A percentile compares a stretch with the other conserved stretches of the same genome.
Conservation (phyloP, 495 filamentous ascomycete species). For the Clavariopsis aquatica region DNA sequence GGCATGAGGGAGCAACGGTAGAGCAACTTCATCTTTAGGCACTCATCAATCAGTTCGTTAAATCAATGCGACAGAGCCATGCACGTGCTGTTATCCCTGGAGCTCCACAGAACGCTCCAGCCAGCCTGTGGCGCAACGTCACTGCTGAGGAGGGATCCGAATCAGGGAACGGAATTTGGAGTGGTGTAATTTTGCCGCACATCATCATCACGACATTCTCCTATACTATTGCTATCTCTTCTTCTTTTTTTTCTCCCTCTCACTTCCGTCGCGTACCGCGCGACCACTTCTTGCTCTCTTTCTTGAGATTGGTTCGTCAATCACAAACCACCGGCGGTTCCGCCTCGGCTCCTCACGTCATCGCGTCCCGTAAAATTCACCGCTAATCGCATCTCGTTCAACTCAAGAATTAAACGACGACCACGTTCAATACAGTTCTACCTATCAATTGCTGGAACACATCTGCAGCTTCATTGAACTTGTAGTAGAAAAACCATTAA, state of each 20-base stretch:
- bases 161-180: constrained; percentile 25
- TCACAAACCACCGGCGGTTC: neutral
- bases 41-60: neutral
- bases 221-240: too few species aligned
- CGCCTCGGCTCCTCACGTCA: constrained; percentile 1
- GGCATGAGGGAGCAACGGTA: neutral
- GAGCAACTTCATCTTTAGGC: neutral
- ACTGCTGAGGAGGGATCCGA: constrained; percentile 17
- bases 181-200: neutral
- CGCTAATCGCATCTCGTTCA: neutral
- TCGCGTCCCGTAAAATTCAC: neutral
- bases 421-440: neutral
- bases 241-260: neutral
- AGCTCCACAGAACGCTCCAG: neutral
- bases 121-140: neutral
- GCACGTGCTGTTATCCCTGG: neutral
- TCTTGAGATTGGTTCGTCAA: neutral
- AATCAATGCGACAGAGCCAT: neutral
- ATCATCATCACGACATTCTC: constrained; percentile 4
- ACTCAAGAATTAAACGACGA: neutral
- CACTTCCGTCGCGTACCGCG: too few species aligned
- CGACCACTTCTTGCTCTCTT: neutral
- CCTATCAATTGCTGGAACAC: neutral
- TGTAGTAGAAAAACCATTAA: neutral
- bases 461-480: neutral